Base-by-base conservation (phyloP, 805 yeast genomes). In the Myxozyma neotropica region DNA sequence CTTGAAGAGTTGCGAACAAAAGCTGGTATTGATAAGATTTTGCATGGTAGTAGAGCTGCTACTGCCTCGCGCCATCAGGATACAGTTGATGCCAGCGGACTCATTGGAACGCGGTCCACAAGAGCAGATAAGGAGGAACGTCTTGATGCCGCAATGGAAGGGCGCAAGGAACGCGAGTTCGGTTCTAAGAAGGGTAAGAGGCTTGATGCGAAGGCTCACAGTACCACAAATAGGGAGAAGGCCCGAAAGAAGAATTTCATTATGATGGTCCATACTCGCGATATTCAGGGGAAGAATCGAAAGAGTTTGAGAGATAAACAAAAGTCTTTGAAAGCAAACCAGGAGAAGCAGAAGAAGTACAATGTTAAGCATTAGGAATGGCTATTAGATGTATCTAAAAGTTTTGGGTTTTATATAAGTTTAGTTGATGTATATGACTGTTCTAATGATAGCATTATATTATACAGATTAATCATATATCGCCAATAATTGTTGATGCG, bases 211-310 rank as follows among this genome's bases (percentile, higher is more conserved):
- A 81, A 81, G 56, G 80, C 82, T 17, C 97, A 87, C 72, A 89
- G 96, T 29, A 92, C 98, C 10, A 94, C 99, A 1, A 94, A 94
- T 74, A 85, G 84, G 75, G 97, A 95, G 76, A 94, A 94, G 83
- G 95, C 91, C 24, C 83, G 98, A 75, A 90, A 90, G 90, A 94
- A 94, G 96, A 94, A 94, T 77, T 94, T 91, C 72, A 93, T 94
- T 72, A 94, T 94, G 99, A 89, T 89, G 93, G 89, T 94, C 68
- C 99, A 94, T 76, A 94, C 93, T 78, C 84, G 84, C 70, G 85
- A 89, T 52, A 98, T 94, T 40, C 96, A 89, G 75, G 98, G 98
- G 64, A 94, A 94, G 75, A 92, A 87, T 65, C 88, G 86, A 77
- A 80, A 87, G 81, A 89, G 97, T 58, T 79, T 94, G 69, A 81